Evolutionary conservation across 2,329 filamentous ascomycete species (phyloP).

Genomic region (Fusarium albidum): DNA sequence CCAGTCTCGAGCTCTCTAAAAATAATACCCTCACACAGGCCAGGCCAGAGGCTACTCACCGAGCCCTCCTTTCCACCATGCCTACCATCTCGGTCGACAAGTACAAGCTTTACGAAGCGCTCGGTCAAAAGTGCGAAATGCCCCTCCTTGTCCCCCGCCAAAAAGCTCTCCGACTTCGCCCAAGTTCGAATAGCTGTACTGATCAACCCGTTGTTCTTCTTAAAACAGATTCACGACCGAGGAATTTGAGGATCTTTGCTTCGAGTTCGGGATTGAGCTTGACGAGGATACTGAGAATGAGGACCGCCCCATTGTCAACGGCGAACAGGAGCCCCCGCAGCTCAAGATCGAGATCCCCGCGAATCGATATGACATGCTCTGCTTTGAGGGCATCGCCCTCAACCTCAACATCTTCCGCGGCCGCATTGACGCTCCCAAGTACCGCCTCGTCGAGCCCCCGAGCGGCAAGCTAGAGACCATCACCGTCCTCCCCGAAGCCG

Average conservation of each 20-base stretch:
- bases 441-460: constrained; percentile 75
- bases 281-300: constrained; percentile 91
- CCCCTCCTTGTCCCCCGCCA: constrained; percentile 36
- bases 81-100: constrained; percentile 98
- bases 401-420: constrained; percentile 96
- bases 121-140: constrained; percentile 78
- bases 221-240: constrained; percentile 80
- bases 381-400: constrained; percentile 94
- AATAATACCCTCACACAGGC: constrained; percentile 21
- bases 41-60: constrained; percentile 37
- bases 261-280: constrained; percentile 97
- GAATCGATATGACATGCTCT: constrained; percentile 94
- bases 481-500: constrained; percentile 78
- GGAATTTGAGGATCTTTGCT: constrained; percentile 96
- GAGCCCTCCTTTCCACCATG: constrained; percentile 63
- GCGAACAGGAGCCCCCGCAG: constrained; percentile 86
- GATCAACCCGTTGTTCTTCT: constrained; percentile 21
- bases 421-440: constrained; percentile 79
- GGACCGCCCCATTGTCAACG: constrained; percentile 76
- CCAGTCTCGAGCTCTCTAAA: constrained; percentile 26
- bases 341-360: constrained; percentile 98
- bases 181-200: constrained; percentile 24
- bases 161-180: constrained; percentile 29
- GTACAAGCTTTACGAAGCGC: constrained; percentile 90
- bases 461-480: constrained; percentile 81